phyloP scores from a whole-genome alignment of 495 filamentous ascomycete genomes.

The Hypomontagnella monticulosa region DNA sequence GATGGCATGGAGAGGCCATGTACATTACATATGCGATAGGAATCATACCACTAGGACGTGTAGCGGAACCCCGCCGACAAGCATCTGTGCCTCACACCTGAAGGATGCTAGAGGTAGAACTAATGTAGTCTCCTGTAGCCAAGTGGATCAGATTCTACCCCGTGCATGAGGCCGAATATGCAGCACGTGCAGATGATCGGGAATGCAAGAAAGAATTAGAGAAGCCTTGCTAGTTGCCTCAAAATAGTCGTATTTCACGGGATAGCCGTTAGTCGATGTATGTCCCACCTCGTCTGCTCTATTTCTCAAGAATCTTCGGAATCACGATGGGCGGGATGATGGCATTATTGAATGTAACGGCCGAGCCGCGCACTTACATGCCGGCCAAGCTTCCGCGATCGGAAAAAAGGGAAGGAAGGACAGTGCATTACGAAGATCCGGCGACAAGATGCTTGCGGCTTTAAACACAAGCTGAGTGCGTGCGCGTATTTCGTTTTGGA shows the following conservation, averaged over 20 bases:
- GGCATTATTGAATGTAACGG: no score
- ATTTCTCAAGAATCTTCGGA: no score
- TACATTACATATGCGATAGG: neutral
- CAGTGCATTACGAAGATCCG: constrained; percentile 1
- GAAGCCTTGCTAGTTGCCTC: neutral
- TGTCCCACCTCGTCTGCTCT: no score
- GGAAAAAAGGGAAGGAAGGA: neutral
- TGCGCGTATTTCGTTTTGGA: constrained; percentile 15
- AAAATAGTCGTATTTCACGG: neutral
- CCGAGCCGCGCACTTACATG: no score
- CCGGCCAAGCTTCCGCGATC: neutral
- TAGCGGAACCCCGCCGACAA: constrained; percentile 20
- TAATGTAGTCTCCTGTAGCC: constrained; percentile 19
- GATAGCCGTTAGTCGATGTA: no score
- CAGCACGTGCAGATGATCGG: no score
- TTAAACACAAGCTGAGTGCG: constrained; percentile 4
- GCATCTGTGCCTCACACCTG: constrained; percentile 16
- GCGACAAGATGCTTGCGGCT: constrained; percentile 24
- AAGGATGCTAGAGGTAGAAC: constrained; percentile 18
- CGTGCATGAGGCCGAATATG: constrained; percentile 1
- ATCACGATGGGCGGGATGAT: no score
- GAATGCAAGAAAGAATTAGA: neutral
- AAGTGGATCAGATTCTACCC: constrained; percentile 3
- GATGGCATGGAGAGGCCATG: constrained; percentile 3
- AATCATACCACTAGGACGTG: constrained; percentile 2